Evolutionary conservation across 2,329 filamentous ascomycete genomes (phyloP), one percentile per base, ranked within the genome.

Genomic region (Scleromitrula shiraiana): DNA sequence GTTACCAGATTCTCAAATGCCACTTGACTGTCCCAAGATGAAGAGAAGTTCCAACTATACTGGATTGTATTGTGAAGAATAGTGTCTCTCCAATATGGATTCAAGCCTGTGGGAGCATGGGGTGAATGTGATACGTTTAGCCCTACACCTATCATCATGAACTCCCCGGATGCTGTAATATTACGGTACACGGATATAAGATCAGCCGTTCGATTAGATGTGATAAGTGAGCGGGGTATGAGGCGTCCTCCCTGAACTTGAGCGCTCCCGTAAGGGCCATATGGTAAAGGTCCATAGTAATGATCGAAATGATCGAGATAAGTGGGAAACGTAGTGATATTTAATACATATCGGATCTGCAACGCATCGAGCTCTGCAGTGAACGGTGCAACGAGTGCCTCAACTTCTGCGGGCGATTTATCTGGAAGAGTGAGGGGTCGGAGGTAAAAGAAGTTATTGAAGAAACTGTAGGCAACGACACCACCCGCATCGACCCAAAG

Each of bases 391-490:
- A 80, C 61, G n/a, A 75, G 67, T 2, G 56, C 53, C 30, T 67
- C 56, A 9, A 76, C 65, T 35, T 77, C 55, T 4, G 55, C 30
- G 19, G n/a, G 15, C 2, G 67, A 68, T 49, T 73, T 70, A 55
- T 69, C 67, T 29, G 71, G 75, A 1, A 67, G 71, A 0, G 71
- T 77, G 22, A 76, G 53, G 4, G 70, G 69, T 2, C 65, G 60
- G 37, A 78, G 69, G 39, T 60, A 53, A 61, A 80, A 78, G 54
- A 67, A 67, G 10, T 61, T 58, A 53, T 69, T 69, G 46, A 66
- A 71, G 51, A 75, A 70, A 52, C 67, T 69, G 61, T 72, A 78
- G n/a, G 71, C 63, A 22, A 67, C 62, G 65, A 71, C 73, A 20
- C 67, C 66, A 8, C 76, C 77, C 2, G 68, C 64, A 51, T 76